Evolutionary conservation across 139 green algal species (phyloP).

Genomic region (Zygnema circumcarinatum): DNA sequence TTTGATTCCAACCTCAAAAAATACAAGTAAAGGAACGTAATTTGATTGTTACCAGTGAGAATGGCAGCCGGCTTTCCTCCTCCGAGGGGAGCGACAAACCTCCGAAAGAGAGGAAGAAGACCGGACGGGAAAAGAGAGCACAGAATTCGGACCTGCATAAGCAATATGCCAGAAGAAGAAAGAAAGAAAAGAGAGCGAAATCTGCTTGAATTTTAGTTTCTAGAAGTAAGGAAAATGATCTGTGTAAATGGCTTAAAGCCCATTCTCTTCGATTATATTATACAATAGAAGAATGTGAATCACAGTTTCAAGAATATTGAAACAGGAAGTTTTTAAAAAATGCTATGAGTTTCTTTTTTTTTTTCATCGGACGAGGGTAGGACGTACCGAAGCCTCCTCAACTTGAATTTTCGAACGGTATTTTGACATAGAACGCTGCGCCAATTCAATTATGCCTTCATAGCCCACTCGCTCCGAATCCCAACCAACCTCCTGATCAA

Average conservation of each 20-base stretch:
- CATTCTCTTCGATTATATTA: no score
- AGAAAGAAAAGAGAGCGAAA: neutral
- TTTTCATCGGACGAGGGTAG: no score
- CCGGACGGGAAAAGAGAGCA: constrained; percentile 21
- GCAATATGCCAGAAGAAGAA: neutral
- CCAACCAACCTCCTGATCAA: constrained; percentile 44
- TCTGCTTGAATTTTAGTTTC: neutral
- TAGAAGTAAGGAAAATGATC: no score
- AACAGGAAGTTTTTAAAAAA: no score
- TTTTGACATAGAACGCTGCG: constrained; percentile 8
- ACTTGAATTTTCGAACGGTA: constrained; percentile 6
- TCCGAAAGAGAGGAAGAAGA: constrained; percentile 41
- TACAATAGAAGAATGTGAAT: no score
- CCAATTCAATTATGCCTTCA: constrained; percentile 49
- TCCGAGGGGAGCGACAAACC: constrained; percentile 11
- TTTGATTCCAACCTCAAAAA: no score
- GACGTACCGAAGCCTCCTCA: constrained; percentile 18
- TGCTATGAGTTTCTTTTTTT: no score
- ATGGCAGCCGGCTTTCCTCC: constrained; percentile 30
- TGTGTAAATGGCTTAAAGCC: no score
- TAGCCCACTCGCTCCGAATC: constrained; percentile 38
- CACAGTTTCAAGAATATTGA: no score
- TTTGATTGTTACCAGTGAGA: constrained; percentile 18
- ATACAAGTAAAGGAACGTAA: no score
- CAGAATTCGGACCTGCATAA: constrained; percentile 43